Percentiles rank a stretch among this genome's conserved stretches.
These are phyloP conservation scores for Neopestalotiopsis clavispora DNA, from an alignment of 2,329 filamentous ascomycete genomes.

Conservation along the genomic window DNA sequence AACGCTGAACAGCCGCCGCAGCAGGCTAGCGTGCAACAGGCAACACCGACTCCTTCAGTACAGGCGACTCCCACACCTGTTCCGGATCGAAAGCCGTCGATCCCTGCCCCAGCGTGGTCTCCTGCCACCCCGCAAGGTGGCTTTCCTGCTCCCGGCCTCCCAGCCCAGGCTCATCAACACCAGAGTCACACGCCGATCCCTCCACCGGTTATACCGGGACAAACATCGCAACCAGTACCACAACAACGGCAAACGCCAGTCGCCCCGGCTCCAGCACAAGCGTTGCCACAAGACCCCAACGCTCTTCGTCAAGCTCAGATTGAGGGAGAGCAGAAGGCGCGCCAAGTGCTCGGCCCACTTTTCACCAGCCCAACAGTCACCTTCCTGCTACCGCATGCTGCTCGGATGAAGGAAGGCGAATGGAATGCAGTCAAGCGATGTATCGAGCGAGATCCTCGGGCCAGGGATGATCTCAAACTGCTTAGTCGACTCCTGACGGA, in stretches of 20 bases:
- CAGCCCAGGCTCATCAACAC: conserved; percentile 28
- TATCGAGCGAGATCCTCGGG: conserved; percentile 67
- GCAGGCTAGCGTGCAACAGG: conserved; percentile 25
- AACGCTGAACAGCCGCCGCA: conserved; percentile 30
- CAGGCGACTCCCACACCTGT: conserved; percentile 27
- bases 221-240: conserved; percentile 29
- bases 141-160: conserved; percentile 26
- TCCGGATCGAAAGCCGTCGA: conserved; percentile 50
- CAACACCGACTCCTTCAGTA: conserved; percentile 30
- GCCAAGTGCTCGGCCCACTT: conserved; percentile 67
- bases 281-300: conserved; percentile 32
- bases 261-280: conserved; percentile 30
- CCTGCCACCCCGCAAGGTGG: conserved; percentile 51
- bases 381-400: conserved; percentile 72
- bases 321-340: conserved; percentile 61
- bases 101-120: conserved; percentile 58
- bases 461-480: conserved; percentile 65
- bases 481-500: conserved; percentile 61
- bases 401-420: conserved; percentile 71
- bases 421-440: conserved; percentile 76
- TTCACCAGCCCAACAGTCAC: conserved; percentile 68
- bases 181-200: conserved; percentile 39
- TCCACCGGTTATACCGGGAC: conserved; percentile 36
- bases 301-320: conserved; percentile 48
- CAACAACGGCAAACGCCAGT: conserved; percentile 25